phyloP scores from a whole-genome alignment of 2,329 filamentous ascomycete species.

The Canariomyces notabilis region DNA sequence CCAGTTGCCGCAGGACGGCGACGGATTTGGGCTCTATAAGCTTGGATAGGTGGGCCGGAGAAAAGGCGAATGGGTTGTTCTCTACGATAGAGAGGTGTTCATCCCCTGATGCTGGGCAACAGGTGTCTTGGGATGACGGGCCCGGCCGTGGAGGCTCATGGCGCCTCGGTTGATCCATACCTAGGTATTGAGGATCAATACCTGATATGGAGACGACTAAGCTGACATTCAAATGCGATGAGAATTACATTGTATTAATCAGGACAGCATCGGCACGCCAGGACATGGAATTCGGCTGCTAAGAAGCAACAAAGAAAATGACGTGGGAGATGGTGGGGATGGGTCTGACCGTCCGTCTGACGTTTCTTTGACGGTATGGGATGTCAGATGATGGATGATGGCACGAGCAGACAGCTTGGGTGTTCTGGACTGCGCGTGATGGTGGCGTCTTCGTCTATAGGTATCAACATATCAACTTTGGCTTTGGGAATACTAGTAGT shows the following conservation, averaged over 20 bases:
- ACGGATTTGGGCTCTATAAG: conserved; percentile 75
- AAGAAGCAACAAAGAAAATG: neutral
- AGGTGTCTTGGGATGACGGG: neutral
- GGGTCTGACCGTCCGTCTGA: conserved; percentile 4
- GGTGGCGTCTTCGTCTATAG: too few relatives aligned
- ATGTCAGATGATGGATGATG: neutral
- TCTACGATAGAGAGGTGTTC: conserved; percentile 62
- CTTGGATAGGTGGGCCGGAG: conserved; percentile 67
- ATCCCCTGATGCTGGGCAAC: conserved; percentile 58
- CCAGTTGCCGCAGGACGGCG: conserved; percentile 65
- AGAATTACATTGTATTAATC: too few relatives aligned
- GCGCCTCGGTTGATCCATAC: neutral
- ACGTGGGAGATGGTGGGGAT: neutral
- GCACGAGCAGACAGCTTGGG: too few relatives aligned
- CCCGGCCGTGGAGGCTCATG: neutral
- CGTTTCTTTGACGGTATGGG: conserved; percentile 7
- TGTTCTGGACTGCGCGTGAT: too few relatives aligned
- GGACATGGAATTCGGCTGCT: too few relatives aligned
- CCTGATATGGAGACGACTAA: too few relatives aligned
- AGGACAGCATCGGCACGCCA: too few relatives aligned
- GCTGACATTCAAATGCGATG: too few relatives aligned
- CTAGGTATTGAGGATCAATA: neutral
- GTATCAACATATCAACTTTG: too few relatives aligned
- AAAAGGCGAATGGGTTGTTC: conserved; percentile 65
- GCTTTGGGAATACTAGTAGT: too few relatives aligned